Conservation (phyloP, 164 flowering plant genomes). For the Berberis thunbergii region DNA sequence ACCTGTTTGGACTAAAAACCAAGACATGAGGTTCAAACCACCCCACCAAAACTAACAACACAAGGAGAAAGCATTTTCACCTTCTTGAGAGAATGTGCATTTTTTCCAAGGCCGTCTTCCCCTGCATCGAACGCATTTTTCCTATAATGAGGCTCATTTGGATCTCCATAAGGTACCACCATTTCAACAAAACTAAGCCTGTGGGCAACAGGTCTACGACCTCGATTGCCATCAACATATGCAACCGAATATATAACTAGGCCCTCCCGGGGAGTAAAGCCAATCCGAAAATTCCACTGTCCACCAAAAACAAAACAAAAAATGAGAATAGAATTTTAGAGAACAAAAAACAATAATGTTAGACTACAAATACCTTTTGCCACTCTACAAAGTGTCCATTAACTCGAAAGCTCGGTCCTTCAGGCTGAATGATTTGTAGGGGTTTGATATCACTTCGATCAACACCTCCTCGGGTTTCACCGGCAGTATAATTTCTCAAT, state of each 20-base stretch:
- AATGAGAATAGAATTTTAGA: not conserved
- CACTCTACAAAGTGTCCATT: conserved; percentile 71
- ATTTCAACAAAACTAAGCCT: conserved; percentile 90
- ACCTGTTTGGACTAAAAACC: too few relatives aligned
- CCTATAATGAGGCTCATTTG: conserved; percentile 87
- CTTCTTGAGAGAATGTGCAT: conserved; percentile 89
- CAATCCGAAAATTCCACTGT: conserved; percentile 93
- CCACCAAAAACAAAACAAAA: conserved; percentile 9
- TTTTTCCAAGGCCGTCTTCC: conserved; percentile 93
- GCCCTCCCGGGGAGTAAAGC: conserved; percentile 86
- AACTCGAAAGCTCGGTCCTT: conserved; percentile 92
- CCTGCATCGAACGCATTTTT: conserved; percentile 98
- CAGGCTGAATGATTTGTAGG: conserved; percentile 81
- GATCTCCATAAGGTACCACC: conserved; percentile 96
- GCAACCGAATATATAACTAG: conserved; percentile 82
- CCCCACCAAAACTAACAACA: not conserved
- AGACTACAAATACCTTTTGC: conserved; percentile 59
- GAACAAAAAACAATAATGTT: not conserved
- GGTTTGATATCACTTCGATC: conserved; percentile 90
- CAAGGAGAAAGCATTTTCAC: conserved; percentile 16
- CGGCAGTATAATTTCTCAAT: conserved; percentile 76
- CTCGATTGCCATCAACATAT: conserved; percentile 85
- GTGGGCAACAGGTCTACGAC: conserved; percentile 83
- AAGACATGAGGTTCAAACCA: not conserved
- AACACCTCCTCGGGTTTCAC: conserved; percentile 84